phyloP scores from a whole-genome alignment of 1,284 basidiomycete genomes.

The Boletus sp. region DNA sequence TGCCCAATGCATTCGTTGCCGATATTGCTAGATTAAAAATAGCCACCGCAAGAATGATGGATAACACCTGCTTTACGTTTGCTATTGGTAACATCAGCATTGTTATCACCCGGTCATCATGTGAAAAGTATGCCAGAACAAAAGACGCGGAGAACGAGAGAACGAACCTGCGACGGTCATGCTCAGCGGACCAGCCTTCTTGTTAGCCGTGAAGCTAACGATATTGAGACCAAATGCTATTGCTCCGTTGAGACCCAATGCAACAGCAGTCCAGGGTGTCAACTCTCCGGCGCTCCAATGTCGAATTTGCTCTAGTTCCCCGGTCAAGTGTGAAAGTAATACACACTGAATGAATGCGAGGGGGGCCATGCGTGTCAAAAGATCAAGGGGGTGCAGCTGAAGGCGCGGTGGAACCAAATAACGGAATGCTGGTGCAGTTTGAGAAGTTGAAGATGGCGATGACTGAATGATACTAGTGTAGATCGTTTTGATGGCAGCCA shows the following conservation, averaged over 20 bases:
- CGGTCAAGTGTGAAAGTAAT: conserved; percentile 68
- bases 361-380: conserved; percentile 81
- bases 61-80: conserved; percentile 93
- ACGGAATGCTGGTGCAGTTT: conserved; percentile 16
- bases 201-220: conserved; percentile 89
- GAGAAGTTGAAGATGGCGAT: conserved; percentile 25
- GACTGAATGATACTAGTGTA: conserved; percentile 80
- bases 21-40: conserved; percentile 83
- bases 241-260: conserved; percentile 71
- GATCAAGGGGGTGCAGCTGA: conserved; percentile 77
- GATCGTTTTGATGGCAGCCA: conserved; percentile 90
- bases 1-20: conserved; percentile 73
- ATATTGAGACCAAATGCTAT: conserved; percentile 91
- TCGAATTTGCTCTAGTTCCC: conserved; percentile 70
- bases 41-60: conserved; percentile 78
- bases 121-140: neutral
- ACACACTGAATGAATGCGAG: conserved; percentile 86
- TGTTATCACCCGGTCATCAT: neutral
- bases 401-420: conserved; percentile 44
- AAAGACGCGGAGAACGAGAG: neutral
- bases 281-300: conserved; percentile 50
- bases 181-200: conserved; percentile 78
- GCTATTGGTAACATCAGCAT: conserved; percentile 40
- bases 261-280: conserved; percentile 46
- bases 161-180: conserved; percentile 82